Conservation (phyloP, 2,329 filamentous ascomycete genomes). For the Nigrospora osmanthi region DNA sequence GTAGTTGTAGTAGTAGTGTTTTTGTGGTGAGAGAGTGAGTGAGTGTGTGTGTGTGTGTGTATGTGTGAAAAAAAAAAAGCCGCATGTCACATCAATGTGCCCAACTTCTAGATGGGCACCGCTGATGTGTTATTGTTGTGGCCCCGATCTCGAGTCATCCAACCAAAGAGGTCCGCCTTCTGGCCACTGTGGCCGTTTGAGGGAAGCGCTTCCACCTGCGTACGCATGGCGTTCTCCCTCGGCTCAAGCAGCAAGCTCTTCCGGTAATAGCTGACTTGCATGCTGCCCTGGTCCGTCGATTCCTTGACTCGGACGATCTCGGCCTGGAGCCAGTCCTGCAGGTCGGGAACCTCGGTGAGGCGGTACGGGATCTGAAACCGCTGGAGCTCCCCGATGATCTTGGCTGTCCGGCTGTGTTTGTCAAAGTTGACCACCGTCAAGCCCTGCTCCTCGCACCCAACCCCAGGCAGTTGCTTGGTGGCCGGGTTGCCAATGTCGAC, state of each 20-base stretch:
- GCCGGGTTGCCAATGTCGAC: constrained; percentile 89
- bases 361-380: constrained; percentile 92
- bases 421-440: constrained; percentile 93
- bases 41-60: no score
- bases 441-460: constrained; percentile 50
- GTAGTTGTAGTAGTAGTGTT: no score
- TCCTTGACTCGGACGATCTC: constrained; percentile 73
- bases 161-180: constrained; percentile 37
- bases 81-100: no score
- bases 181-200: constrained; percentile 15
- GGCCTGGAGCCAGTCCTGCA: constrained; percentile 86
- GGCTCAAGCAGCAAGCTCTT: constrained; percentile 82
- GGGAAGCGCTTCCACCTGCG: constrained; percentile 22
- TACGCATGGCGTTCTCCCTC: constrained; percentile 38
- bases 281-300: constrained; percentile 38
- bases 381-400: constrained; percentile 92
- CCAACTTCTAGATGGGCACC: no score
- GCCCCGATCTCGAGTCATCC: constrained; percentile 41
- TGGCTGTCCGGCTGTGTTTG: constrained; percentile 89
- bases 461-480: constrained; percentile 63
- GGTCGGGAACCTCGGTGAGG: constrained; percentile 72
- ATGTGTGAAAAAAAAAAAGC: no score
- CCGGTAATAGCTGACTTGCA: constrained; percentile 63
- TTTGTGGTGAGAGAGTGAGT: no score
- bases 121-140: constrained; percentile 1